phyloP scores from a whole-genome alignment of 1,284 basidiomycete genomes.

The Austropuccinia psidii region DNA sequence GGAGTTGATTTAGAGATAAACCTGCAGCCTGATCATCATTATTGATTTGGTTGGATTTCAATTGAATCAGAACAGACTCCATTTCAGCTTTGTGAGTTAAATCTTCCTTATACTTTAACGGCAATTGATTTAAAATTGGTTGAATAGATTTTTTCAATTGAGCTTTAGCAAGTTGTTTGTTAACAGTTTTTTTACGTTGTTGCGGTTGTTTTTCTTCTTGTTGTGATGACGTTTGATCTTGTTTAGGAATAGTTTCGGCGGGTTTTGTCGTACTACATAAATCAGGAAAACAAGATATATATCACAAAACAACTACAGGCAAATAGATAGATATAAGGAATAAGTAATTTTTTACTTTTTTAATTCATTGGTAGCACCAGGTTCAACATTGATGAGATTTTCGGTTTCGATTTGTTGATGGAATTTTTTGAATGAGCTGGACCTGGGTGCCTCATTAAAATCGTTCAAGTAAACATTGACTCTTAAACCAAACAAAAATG shows the following conservation, averaged over 20 bases:
- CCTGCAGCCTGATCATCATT: too few species aligned
- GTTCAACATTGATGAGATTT: too few species aligned
- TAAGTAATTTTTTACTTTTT: background rate
- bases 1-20: constrained; percentile 9
- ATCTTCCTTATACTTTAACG: constrained; percentile 21
- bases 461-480: constrained; percentile 14
- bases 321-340: background rate
- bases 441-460: constrained; percentile 23
- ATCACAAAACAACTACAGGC: background rate
- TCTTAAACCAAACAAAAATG: constrained; percentile 19
- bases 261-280: too few species aligned
- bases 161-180: background rate
- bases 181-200: background rate
- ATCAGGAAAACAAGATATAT: too few species aligned
- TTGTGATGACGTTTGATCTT: background rate
- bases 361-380: too few species aligned
- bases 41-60: constrained; percentile 11
- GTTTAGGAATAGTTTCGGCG: too few species aligned
- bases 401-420: too few species aligned
- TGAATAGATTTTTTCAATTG: constrained; percentile 24
- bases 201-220: background rate
- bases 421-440: background rate
- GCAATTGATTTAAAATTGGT: background rate
- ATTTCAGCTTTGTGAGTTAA: constrained; percentile 19
- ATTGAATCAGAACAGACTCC: constrained; percentile 15